Base-by-base conservation (phyloP, 2,329 filamentous ascomycete genomes). In the Chrysoporthe puriensis region DNA sequence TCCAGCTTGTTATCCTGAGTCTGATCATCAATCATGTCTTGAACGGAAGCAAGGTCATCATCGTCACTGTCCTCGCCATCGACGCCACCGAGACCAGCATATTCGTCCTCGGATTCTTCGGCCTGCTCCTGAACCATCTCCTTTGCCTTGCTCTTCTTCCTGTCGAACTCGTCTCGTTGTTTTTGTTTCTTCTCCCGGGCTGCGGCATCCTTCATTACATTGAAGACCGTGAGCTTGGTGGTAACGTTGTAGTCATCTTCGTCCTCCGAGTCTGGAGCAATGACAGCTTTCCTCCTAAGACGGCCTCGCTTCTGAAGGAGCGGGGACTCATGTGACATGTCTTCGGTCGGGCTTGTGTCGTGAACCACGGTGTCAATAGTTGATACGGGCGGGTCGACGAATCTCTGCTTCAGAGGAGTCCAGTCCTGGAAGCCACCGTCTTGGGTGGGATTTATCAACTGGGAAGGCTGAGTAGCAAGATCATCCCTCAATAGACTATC, bases 31-130 rank as follows among this genome's bases (percentile, higher is more conserved):
- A 99, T 97, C 88, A 99, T 96, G 70, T 93, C 90, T 73, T 91
- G 87, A 70, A 96, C 87, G 8, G 91, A 85, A 14, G 79, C 87
- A 42, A 89, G 89, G 67, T 92, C 91, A 69, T 92, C 87, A 68
- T 94, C 91, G 66, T 90, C 90, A 56, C 86, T 90, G 71, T 95
- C 93, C 72, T 98, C 95, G 69, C 95, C 94, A 78, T 94, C 95
- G 13, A 84, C 91, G 70, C 96, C 96, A 72, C 96, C 96, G 11
- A 99, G 84, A 4, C 96, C 96, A 50, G 94, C 95, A 77, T 98
- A 99, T 78, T 99, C 96, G 76, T 99, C 96, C 76, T 99, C 96
- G 0, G 96, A 99, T 79, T 99, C 96, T 74, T 97, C 93, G 69
- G 96, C 95, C 76, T 97, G 94, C 72, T 97, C 96, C 72, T 98